Base-by-base conservation (phyloP, 1,139 yeast species). In the Sugiyamaella paludigena region DNA sequence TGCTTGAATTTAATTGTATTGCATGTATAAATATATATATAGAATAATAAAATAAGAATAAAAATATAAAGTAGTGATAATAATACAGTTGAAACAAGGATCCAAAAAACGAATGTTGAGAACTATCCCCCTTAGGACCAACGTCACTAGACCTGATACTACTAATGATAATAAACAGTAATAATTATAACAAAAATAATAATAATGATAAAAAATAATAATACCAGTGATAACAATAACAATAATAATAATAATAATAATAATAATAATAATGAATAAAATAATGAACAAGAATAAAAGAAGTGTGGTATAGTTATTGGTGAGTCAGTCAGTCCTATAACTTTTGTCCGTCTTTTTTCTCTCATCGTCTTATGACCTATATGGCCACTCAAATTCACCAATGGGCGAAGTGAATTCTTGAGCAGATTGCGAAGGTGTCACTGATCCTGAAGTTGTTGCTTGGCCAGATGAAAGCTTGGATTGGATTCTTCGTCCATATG, bases 401-500 rank as follows among this genome's bases (percentile, higher is more conserved):
- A 40, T 33, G 6, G 43, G 42, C 12, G 47, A 45, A 19, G 39
- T 24, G 38, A 39, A 45, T 12, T 35, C 42, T 10, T 45, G 48
- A 38, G 28, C n/a, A 32, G 44, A 33, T 40, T 42, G 45, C 35
- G 45, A 42, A n/a, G 45, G 45, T n/a, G 45, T 42, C 11, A 36
- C 45, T 4, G 45, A 42, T 35, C 45, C 45, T 6, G 45, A 42
- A 27, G 33, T 27, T 13, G 40, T 13, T 27, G 34, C 27, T 37
- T 43, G 43, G 12, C 43, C 43, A 24, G 15, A 39, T n/a, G 44
- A 33, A 26, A 70, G 57, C 58, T 72, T 72, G 28, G 74, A 62
- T 59, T 71, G 72, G 57, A 92, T 89, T 64, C 97, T 79, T 65
- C 96, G 79, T 16, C 98, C 98, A 67, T 91, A 96, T 4, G 98